Evolutionary conservation across 192 early-diverging fungal species (phyloP).

Genomic region (Coemansia umbellata): DNA sequence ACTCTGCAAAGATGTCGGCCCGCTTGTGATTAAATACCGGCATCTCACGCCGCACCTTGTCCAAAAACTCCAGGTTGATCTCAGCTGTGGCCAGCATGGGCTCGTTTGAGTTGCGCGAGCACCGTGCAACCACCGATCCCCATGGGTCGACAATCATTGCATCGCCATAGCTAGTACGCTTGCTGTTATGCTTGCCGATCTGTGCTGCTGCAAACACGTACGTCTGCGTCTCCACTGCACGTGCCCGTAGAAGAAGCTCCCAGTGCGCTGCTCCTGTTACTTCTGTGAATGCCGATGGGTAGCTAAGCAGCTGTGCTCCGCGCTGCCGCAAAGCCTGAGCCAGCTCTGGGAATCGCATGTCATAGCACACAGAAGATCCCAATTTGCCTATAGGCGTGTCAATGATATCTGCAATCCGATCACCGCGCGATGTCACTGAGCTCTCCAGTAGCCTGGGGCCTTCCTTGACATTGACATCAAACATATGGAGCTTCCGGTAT

Average conservation of each 20-base stretch:
- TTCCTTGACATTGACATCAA: constrained; percentile 60
- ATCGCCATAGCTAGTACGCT: constrained; percentile 70
- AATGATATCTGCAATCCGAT: constrained; percentile 10
- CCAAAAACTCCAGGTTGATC: constrained; percentile 61
- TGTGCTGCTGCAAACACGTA: constrained; percentile 83
- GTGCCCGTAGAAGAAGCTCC: constrained; percentile 72
- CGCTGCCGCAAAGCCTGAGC: constrained; percentile 52
- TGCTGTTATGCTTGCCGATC: constrained; percentile 66
- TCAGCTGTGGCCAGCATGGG: constrained; percentile 61
- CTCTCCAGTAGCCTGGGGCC: constrained; percentile 44
- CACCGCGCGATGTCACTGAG: constrained; percentile 13
- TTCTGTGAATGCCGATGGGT: constrained; percentile 79
- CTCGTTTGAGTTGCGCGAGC: constrained; percentile 51
- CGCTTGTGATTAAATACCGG: constrained; percentile 70
- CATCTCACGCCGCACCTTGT: constrained; percentile 65
- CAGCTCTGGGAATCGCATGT: constrained; percentile 75
- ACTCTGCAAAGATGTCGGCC: constrained; percentile 53
- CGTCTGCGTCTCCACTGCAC: constrained; percentile 81
- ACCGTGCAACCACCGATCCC: constrained; percentile 69
- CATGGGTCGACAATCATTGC: constrained; percentile 85
- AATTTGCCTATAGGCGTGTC: constrained; percentile 57
- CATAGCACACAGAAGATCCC: constrained; percentile 72
- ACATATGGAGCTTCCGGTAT: constrained; percentile 80
- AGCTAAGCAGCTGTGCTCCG: constrained; percentile 72
- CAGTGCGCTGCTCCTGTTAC: constrained; percentile 81